Percentiles rank a stretch among this genome's conserved stretches.
Evolutionary conservation across 2,329 filamentous ascomycete genomes (phyloP).

Genomic region (Tolypocladium tundrense): DNA sequence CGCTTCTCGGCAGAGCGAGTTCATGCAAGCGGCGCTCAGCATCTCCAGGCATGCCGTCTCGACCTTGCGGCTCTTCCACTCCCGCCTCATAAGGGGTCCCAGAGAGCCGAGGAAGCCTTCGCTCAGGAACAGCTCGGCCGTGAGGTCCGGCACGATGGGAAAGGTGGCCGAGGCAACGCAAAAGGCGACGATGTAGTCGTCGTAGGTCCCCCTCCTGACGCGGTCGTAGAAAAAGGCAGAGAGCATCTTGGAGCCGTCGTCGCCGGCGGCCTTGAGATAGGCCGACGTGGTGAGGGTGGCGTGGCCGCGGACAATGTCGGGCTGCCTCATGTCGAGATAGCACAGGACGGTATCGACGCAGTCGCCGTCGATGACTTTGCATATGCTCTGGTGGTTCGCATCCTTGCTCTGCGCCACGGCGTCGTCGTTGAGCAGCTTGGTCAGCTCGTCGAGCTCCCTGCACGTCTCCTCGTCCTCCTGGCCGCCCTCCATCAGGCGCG

Average conservation of each 20-base stretch:
- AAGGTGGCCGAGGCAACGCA: slow-evolving; percentile 87
- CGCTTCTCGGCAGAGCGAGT: slow-evolving; percentile 69
- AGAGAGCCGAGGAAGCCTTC: slow-evolving; percentile 77
- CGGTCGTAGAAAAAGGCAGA: slow-evolving; percentile 64
- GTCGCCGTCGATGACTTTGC: slow-evolving; percentile 58
- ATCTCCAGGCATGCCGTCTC: slow-evolving; percentile 82
- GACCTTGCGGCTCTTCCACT: slow-evolving; percentile 75
- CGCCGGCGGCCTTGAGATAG: slow-evolving; percentile 66
- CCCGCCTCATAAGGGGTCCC: slow-evolving; percentile 64
- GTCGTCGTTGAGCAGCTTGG: slow-evolving; percentile 49
- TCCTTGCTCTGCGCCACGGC: slow-evolving; percentile 31
- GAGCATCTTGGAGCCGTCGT: slow-evolving; percentile 60
- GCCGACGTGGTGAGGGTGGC: slow-evolving; percentile 75
- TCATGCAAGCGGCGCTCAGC: slow-evolving; percentile 84
- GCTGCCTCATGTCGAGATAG: slow-evolving; percentile 75
- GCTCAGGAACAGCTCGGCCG: slow-evolving; percentile 70
- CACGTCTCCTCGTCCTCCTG: slow-evolving; percentile 68
- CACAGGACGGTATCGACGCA: slow-evolving; percentile 78
- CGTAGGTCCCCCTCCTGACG: slow-evolving; percentile 65
- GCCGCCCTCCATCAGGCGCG: slow-evolving; percentile 82
- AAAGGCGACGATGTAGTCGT: slow-evolving; percentile 84
- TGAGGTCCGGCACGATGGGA: slow-evolving; percentile 69
- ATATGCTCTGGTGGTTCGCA: slow-evolving; percentile 36
- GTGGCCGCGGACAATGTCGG: slow-evolving; percentile 64
- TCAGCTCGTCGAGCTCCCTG: slow-evolving; percentile 45